Percentiles rank a stretch among this genome's conserved stretches.
Evolutionary conservation across 768 basidiomycete species (phyloP).

Genomic region (Amanita pallidorosea): DNA sequence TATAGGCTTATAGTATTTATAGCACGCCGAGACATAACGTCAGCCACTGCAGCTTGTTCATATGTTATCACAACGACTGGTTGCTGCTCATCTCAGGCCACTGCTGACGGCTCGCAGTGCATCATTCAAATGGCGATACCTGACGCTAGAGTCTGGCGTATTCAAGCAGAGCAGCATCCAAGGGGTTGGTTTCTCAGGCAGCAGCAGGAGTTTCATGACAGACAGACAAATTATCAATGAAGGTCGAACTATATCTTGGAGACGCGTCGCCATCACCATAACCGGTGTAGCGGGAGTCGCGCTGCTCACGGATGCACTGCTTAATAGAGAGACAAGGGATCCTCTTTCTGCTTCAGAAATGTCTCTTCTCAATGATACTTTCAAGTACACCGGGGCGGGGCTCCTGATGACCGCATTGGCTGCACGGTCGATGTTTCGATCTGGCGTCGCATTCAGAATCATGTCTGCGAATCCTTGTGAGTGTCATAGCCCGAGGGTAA

Average conservation of each 20-base stretch:
- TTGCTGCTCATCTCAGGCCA: background rate
- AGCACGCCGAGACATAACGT: constrained; percentile 3
- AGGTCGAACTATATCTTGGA: constrained; percentile 15
- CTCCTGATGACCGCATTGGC: constrained; percentile 65
- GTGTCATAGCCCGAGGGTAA: constrained; percentile 11
- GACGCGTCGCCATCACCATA: constrained; percentile 31
- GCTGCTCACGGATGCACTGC: constrained; percentile 46
- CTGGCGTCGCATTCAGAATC: constrained; percentile 56
- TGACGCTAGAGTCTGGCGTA: background rate
- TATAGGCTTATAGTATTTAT: background rate
- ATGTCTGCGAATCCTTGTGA: constrained; percentile 80
- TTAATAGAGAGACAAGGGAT: constrained; percentile 76
- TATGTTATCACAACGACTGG: constrained; percentile 1
- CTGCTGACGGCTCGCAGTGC: background rate
- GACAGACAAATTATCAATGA: constrained; percentile 19
- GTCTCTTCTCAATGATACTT: constrained; percentile 63
- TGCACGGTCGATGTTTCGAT: constrained; percentile 70
- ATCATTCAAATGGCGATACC: background rate
- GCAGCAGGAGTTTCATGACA: constrained; percentile 33
- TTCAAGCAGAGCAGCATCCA: background rate
- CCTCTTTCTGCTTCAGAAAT: constrained; percentile 50
- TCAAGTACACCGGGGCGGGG: constrained; percentile 78
- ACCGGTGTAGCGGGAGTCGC: constrained; percentile 65
- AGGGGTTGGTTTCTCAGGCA: background rate
- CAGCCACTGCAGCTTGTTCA: constrained; percentile 8